A percentile compares a stretch with the other conserved stretches of the same genome.
These are phyloP conservation scores for Flaveria trinervia DNA, from an alignment of 129 eudicot genomes.

Conservation along the genomic window DNA sequence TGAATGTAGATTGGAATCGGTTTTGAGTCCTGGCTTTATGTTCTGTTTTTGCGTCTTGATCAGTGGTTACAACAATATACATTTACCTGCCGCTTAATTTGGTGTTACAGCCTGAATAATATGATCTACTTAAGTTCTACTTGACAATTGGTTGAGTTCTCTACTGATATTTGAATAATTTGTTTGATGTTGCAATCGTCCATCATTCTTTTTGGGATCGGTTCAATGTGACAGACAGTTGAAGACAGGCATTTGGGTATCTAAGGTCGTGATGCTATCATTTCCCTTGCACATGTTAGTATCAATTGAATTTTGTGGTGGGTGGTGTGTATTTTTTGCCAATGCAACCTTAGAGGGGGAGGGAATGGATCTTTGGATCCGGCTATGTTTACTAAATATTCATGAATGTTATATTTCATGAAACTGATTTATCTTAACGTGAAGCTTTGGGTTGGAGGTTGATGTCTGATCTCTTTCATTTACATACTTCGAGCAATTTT, in stretches of 20 bases:
- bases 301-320: conserved; percentile 1
- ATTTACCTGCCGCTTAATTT: conserved; percentile 15
- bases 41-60: conserved; percentile 10
- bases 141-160: conserved; percentile 8
- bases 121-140: background rate
- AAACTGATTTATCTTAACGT: background rate
- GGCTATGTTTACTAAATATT: background rate
- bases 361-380: background rate
- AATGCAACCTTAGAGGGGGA: background rate
- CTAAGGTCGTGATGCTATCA: background rate
- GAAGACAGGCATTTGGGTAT: background rate
- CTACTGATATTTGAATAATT: background rate
- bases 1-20: conserved; percentile 13
- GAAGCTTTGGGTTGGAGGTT: conserved; percentile 13
- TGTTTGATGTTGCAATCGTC: conserved; percentile 7
- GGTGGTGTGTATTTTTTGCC: background rate
- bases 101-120: background rate
- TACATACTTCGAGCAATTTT: background rate
- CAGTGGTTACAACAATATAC: conserved; percentile 3
- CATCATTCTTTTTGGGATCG: background rate
- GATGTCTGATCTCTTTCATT: background rate
- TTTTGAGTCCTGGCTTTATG: conserved; percentile 2
- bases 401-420: background rate
- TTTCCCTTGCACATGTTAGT: background rate
- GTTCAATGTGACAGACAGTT: background rate